A percentile compares a stretch with the other conserved stretches of the same genome.
Conservation (phyloP, 192 early-diverging fungal genomes). For the Coemansia sp. region DNA sequence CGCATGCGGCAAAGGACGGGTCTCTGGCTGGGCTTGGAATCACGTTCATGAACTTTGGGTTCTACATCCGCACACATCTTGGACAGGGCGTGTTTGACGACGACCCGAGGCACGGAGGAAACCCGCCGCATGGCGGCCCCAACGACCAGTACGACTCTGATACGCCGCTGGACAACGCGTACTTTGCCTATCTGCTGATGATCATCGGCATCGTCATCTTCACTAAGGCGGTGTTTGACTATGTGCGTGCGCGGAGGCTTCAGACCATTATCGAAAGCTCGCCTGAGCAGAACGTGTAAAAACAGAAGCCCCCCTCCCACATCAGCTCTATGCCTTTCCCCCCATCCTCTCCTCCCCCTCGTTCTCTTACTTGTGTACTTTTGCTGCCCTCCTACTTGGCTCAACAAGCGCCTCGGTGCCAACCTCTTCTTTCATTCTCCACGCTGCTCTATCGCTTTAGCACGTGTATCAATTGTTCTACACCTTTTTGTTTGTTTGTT, state of each 20-base stretch:
- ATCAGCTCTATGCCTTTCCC: background rate
- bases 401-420: background rate
- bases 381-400: background rate
- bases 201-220: slow-evolving; percentile 73
- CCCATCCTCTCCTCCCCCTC: background rate
- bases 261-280: slow-evolving; percentile 66
- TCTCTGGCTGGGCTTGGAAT: slow-evolving; percentile 79
- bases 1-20: slow-evolving; percentile 83
- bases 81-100: slow-evolving; percentile 28
- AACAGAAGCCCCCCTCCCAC: background rate
- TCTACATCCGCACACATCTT: slow-evolving; percentile 65
- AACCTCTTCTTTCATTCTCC: background rate
- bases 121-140: slow-evolving; percentile 15
- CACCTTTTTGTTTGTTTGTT: background rate
- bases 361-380: background rate
- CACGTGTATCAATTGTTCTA: background rate
- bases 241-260: slow-evolving; percentile 66
- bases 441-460: background rate
- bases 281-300: slow-evolving; percentile 54
- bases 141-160: slow-evolving; percentile 19
- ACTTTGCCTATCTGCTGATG: slow-evolving; percentile 73
- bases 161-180: slow-evolving; percentile 60
- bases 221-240: slow-evolving; percentile 70
- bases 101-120: slow-evolving; percentile 19
- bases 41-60: slow-evolving; percentile 76